phyloP scores from a whole-genome alignment of 495 filamentous ascomycete species.

The Platismatia glauca region DNA sequence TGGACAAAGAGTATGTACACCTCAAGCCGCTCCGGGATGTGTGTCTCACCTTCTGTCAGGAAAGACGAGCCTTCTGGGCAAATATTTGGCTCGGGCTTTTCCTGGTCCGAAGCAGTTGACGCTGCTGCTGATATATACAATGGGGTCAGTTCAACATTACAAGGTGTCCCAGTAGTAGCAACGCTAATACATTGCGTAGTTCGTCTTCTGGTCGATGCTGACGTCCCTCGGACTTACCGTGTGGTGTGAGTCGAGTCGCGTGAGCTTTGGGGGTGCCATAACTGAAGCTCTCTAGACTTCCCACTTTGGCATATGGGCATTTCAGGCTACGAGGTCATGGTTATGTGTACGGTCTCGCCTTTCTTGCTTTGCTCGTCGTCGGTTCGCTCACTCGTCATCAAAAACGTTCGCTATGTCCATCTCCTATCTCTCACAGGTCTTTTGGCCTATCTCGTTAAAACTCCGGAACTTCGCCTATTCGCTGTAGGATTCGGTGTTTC shows the following conservation, averaged over 20 bases:
- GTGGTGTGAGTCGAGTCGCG: conserved; percentile 67
- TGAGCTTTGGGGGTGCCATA: background rate
- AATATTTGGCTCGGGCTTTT: conserved; percentile 63
- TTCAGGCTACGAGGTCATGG: conserved; percentile 86
- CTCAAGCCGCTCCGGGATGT: conserved; percentile 13
- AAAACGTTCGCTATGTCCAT: conserved; percentile 61
- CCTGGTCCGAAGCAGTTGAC: conserved; percentile 66
- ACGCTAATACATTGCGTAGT: conserved; percentile 45
- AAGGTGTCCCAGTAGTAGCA: conserved; percentile 13
- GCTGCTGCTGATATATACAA: conserved; percentile 85
- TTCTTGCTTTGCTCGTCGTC: conserved; percentile 65
- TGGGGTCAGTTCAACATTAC: conserved; percentile 50
- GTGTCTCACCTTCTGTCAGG: conserved; percentile 38
- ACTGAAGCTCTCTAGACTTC: conserved; percentile 53
- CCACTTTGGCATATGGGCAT: conserved; percentile 99
- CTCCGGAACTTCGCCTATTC: conserved; percentile 71
- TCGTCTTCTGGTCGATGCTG: conserved; percentile 89
- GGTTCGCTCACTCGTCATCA: conserved; percentile 56
- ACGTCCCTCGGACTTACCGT: conserved; percentile 80
- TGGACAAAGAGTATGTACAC: conserved; percentile 77
- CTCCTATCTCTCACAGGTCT: conserved; percentile 69
- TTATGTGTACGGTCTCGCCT: conserved; percentile 78
- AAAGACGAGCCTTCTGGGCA: conserved; percentile 66
- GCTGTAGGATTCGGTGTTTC: conserved; percentile 68
- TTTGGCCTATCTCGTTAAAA: conserved; percentile 65